These are phyloP conservation scores for Boletus semigastroideus DNA, from an alignment of 1,284 basidiomycete genomes.

Conservation along the genomic window DNA sequence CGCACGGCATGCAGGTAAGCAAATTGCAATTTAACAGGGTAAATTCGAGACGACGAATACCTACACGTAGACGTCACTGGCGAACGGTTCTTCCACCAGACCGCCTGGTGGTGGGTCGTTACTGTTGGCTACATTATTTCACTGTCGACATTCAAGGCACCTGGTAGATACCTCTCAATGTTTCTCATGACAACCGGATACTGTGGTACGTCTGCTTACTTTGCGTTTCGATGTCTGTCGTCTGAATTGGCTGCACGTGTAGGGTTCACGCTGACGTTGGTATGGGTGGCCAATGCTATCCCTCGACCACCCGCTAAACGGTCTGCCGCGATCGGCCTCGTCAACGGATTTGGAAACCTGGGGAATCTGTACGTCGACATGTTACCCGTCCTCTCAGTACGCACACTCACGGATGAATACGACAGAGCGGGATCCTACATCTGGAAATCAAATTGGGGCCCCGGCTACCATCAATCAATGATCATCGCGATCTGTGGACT, in stretches of 20 bases:
- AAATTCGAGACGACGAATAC: neutral
- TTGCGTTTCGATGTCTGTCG: neutral
- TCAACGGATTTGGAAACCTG: constrained; percentile 34
- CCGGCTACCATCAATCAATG: constrained; percentile 52
- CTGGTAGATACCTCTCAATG: constrained; percentile 60
- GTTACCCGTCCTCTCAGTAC: neutral
- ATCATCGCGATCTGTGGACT: constrained; percentile 44
- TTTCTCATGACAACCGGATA: constrained; percentile 65
- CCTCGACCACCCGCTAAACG: constrained; percentile 64
- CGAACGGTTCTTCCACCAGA: constrained; percentile 35
- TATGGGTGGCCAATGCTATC: constrained; percentile 64
- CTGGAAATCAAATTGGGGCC: constrained; percentile 51
- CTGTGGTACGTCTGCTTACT: constrained; percentile 37
- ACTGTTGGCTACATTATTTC: constrained; percentile 65
- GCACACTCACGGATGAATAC: neutral
- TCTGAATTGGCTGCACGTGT: neutral
- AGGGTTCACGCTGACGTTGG: constrained; percentile 60
- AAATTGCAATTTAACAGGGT: neutral
- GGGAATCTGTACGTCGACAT: constrained; percentile 30
- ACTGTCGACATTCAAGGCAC: constrained; percentile 52
- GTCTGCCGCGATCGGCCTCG: constrained; percentile 42
- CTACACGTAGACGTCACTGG: neutral
- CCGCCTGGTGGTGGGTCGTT: constrained; percentile 56
- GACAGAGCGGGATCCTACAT: constrained; percentile 50
- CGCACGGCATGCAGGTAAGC: neutral